These are phyloP conservation scores for Medicago arabica DNA, from an alignment of 306 rosid species.

Conservation along the genomic window DNA sequence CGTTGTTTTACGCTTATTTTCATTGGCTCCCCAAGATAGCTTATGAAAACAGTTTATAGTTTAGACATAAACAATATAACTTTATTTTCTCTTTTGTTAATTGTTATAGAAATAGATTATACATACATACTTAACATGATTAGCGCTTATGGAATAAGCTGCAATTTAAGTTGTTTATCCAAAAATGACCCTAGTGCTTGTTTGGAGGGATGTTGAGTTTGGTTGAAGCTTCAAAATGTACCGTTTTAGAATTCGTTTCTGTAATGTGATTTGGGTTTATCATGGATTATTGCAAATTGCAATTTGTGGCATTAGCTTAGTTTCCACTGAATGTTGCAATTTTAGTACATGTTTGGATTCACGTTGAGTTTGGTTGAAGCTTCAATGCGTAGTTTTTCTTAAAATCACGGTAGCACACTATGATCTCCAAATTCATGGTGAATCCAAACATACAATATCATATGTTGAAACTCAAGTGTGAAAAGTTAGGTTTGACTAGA, in stretches of 20 bases:
- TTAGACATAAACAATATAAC: too few relatives aligned
- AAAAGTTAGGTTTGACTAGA: background rate
- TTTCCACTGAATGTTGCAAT: background rate
- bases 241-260: background rate
- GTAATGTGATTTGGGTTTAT: slow-evolving; percentile 25
- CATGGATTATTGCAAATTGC: background rate
- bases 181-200: background rate
- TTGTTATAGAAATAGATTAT: too few relatives aligned
- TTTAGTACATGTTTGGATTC: background rate
- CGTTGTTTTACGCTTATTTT: too few relatives aligned
- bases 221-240: background rate
- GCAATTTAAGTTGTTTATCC: too few relatives aligned
- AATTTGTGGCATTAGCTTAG: slow-evolving; percentile 13
- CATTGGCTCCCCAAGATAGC: too few relatives aligned
- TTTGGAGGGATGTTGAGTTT: background rate
- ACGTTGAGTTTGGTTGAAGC: background rate
- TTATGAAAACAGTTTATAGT: too few relatives aligned
- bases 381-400: background rate
- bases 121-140: too few relatives aligned
- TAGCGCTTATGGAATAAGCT: too few relatives aligned
- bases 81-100: too few relatives aligned
- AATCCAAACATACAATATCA: background rate
- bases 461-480: background rate
- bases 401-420: background rate
- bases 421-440: background rate